A percentile compares a stretch with the other conserved stretches of the same genome.
These are phyloP conservation scores for Parachlorella kessleri DNA, from an alignment of 139 green algal species.

Conservation along the genomic window DNA sequence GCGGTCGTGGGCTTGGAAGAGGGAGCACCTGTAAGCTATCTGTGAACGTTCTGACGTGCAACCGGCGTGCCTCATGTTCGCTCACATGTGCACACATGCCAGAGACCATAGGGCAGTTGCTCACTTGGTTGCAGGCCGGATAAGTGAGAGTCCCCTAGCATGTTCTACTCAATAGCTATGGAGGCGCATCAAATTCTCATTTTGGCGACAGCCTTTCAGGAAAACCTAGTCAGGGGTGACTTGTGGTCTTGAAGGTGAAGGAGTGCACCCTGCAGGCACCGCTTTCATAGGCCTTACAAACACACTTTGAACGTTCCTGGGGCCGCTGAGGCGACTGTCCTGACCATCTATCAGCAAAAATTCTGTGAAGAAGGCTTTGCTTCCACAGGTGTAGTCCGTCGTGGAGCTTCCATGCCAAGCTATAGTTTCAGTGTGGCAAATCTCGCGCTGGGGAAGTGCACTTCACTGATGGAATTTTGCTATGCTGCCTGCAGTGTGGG, in stretches of 20 bases:
- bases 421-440: too few species aligned
- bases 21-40: not conserved
- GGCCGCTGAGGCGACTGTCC: not conserved
- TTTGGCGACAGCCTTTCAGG: too few species aligned
- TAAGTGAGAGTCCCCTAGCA: not conserved
- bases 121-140: not conserved
- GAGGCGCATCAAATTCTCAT: too few species aligned
- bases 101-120: too few species aligned
- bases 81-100: too few species aligned
- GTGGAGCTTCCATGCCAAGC: too few species aligned
- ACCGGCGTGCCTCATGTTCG: too few species aligned
- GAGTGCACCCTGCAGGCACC: constrained; percentile 48
- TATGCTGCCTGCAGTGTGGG: constrained; percentile 71
- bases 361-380: constrained; percentile 67
- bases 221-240: too few species aligned
- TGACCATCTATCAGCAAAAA: constrained; percentile 59
- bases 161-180: not conserved
- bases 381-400: constrained; percentile 57
- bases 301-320: constrained; percentile 34
- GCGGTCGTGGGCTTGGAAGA: not conserved
- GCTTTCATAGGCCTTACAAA: constrained; percentile 66
- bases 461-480: too few species aligned
- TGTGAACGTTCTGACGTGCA: too few species aligned
- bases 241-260: too few species aligned
- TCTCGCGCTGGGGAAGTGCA: too few species aligned